These are phyloP conservation scores for Aspergillus sclerotiicarbonarius DNA, from an alignment of 495 filamentous ascomycete genomes.

Conservation along the genomic window DNA sequence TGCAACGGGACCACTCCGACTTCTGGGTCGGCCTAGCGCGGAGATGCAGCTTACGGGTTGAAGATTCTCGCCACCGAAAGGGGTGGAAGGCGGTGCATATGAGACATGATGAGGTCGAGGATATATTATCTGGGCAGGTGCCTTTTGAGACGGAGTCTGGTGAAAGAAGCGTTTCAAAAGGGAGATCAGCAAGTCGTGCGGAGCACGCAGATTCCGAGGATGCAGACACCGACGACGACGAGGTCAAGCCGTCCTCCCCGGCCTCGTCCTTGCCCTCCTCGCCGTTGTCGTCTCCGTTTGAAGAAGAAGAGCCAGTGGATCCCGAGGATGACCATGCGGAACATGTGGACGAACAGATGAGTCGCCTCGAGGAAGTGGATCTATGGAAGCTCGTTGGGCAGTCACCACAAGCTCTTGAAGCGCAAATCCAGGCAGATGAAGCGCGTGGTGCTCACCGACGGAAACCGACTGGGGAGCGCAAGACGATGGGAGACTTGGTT, in stretches of 20 bases:
- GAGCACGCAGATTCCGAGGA: conserved; percentile 23
- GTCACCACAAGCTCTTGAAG: conserved; percentile 14
- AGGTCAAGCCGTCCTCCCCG: conserved; percentile 1
- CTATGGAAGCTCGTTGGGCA: conserved; percentile 54
- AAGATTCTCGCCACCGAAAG: conserved; percentile 37
- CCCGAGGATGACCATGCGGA: conserved; percentile 54
- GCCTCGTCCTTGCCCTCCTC: conserved; percentile 9
- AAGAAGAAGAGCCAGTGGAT: conserved; percentile 21
- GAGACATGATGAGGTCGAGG: conserved; percentile 56
- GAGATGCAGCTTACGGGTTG: conserved; percentile 57
- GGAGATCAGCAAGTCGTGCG: conserved; percentile 11
- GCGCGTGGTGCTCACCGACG: conserved; percentile 12
- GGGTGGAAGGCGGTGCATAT: conserved; percentile 33
- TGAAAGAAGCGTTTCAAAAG: conserved; percentile 8
- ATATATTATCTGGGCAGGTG: conserved; percentile 32
- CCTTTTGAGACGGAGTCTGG: background rate
- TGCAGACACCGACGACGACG: conserved; percentile 16
- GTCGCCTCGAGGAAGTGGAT: conserved; percentile 52
- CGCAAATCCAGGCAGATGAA: conserved; percentile 17
- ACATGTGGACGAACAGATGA: conserved; percentile 47
- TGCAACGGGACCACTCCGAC: conserved; percentile 35
- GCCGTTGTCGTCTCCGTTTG: conserved; percentile 9
- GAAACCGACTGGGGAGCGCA: conserved; percentile 26
- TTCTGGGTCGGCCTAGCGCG: conserved; percentile 63
- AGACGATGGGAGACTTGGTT: conserved; percentile 28